phyloP scores from a whole-genome alignment of 768 basidiomycete species.

The Pulveroboletus frians region DNA sequence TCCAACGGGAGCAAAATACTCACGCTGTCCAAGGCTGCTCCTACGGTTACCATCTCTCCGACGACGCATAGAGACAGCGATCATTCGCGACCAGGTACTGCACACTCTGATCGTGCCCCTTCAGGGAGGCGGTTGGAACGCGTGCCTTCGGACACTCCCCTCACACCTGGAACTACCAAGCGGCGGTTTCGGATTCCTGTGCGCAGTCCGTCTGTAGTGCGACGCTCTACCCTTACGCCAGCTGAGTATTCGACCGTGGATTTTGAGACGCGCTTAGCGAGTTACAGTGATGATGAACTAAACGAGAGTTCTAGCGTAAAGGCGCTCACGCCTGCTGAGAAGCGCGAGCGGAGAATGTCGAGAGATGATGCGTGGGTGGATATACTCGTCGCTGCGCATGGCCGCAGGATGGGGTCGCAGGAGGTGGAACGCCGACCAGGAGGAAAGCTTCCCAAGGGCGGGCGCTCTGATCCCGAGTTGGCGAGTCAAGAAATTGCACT shows the following conservation, averaged over 20 bases:
- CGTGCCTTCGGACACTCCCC: conserved; percentile 24
- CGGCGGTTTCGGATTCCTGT: conserved; percentile 62
- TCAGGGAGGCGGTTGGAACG: conserved; percentile 24
- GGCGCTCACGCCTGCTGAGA: conserved; percentile 36
- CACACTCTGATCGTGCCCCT: conserved; percentile 12
- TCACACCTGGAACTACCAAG: conserved; percentile 25
- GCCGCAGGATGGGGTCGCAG: conserved; percentile 49
- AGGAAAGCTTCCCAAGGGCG: conserved; percentile 31
- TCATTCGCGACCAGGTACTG: conserved; percentile 25
- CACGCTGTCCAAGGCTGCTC: conserved; percentile 26
- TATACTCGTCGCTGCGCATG: conserved; percentile 64
- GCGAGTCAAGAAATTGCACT: conserved; percentile 70
- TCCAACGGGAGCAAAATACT: conserved; percentile 45
- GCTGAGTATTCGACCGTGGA: conserved; percentile 80
- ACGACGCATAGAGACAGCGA: conserved; percentile 30
- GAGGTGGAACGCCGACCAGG: conserved; percentile 39
- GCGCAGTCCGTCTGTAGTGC: conserved; percentile 47
- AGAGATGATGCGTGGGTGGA: conserved; percentile 84
- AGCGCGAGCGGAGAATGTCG: conserved; percentile 39
- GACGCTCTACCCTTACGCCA: conserved; percentile 50
- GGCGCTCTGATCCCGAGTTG: conserved; percentile 58
- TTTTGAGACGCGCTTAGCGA: conserved; percentile 76
- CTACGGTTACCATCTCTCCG: conserved; percentile 23
- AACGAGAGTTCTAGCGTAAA: conserved; percentile 39
- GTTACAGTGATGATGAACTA: conserved; percentile 46